Base-by-base conservation (phyloP, 305 asterid genomes). In the Vinca major region DNA sequence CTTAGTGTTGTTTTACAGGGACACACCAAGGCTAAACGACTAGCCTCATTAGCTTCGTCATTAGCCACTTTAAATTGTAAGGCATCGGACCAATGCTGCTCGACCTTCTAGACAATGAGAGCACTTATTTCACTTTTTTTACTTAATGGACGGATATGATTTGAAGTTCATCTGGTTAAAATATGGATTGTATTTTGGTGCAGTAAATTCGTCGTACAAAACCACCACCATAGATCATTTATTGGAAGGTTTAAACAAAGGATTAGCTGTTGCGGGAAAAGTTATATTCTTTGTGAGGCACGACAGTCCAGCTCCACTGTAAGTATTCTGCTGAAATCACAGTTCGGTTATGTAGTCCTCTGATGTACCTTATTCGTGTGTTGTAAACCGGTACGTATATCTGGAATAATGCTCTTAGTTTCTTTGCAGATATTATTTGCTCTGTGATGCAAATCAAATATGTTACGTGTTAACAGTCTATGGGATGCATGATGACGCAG, bases 361-460 rank as follows among this genome's bases (percentile, higher is more conserved):
- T 26, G 33, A 26, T 26, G 33, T 26, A 26, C 33, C 33, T 26
- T 26, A 1, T 26, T 48, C 20, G 1, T 48, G 33, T 9, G 4
- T 14, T 26, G n/a, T 6, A 21, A 11, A 48, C 13, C 52, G 11
- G 10, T 47, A 47, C 4, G 3, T 1, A 40, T 12, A 13, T 33
- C 2, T 39, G 11, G 14, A 57, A 47, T 19, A 21, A 41, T 47
- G 6, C 40, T 26, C 21, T 41, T 50, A 7, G 40, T 41, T 41
- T 50, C 36, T 56, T 37, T 75, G 79, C 95, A 92, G 98, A 67
- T 89, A 83, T 78, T 92, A 89, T 77, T 66, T 88, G 80, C 80
- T 92, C 69, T 88, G 95, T 60, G 98, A 88, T 79, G 78, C 96
- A 66, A 88, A 81, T 72, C 90, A 86, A 82, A 79, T 64, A 39